Evolutionary conservation across 768 basidiomycete species (phyloP).

Genomic region (Zangia roseola): DNA sequence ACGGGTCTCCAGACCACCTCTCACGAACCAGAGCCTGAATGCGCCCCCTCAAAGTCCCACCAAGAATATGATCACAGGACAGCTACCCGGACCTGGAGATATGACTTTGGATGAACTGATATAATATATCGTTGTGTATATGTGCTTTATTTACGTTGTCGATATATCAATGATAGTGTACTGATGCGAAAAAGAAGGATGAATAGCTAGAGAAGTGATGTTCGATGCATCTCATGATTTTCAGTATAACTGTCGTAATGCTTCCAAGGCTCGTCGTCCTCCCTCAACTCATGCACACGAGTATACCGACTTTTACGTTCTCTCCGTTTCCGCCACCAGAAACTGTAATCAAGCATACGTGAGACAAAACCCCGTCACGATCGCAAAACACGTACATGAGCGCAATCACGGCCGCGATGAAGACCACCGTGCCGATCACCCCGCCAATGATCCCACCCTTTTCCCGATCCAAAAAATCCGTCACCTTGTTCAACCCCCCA

Average conservation of each 20-base stretch:
- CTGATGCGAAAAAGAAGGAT: no score
- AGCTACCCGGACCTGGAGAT: conserved; percentile 41
- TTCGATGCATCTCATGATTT: conserved; percentile 15
- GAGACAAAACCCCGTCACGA: not conserved
- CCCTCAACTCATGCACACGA: conserved; percentile 27
- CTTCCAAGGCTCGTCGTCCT: conserved; percentile 32
- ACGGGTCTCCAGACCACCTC: conserved; percentile 46
- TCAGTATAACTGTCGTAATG: conserved; percentile 20
- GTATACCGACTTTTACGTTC: conserved; percentile 21
- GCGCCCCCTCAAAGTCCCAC: conserved; percentile 12
- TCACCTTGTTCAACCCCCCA: conserved; percentile 42
- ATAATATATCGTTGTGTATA: conserved; percentile 14
- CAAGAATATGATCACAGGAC: conserved; percentile 27
- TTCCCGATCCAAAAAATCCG: conserved; percentile 42
- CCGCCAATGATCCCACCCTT: conserved; percentile 52
- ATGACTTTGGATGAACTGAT: conserved; percentile 52
- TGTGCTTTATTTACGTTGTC: conserved; percentile 16
- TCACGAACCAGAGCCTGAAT: conserved; percentile 45
- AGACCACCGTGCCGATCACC: conserved; percentile 38
- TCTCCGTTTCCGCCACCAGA: conserved; percentile 28
- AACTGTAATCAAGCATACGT: conserved; percentile 8
- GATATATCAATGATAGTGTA: conserved; percentile 6
- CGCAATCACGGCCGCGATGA: conserved; percentile 37
- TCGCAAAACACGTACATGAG: conserved; percentile 33
- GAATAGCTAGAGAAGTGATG: conserved; percentile 2